Evolutionary conservation across 2,329 filamentous ascomycete genomes (phyloP), one percentile per base, ranked within the genome.

Genomic region (Calonectria ilicicola): DNA sequence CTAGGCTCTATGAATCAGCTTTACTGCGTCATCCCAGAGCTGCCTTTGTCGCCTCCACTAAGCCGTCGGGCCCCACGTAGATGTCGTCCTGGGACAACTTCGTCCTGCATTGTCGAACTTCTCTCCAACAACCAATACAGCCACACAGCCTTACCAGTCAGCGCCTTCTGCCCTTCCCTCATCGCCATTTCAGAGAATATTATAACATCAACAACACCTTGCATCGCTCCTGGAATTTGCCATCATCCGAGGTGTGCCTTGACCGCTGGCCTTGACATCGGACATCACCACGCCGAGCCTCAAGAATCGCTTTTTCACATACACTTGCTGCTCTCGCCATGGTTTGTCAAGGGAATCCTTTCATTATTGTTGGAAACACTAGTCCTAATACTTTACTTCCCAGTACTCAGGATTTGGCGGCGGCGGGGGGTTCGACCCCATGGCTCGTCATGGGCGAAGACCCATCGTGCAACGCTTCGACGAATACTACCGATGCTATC

Each of bases 401-500:
- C 32, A 79, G 77, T 78, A 86, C 82, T 81, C 86, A 38, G 83
- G 83, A 69, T 85, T 82, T 73, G 85, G 84, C 72, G 83, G 83
- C 65, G 85, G 84, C 72, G 82, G 83, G 64, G 85, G 82, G 58
- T 87, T 86, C 76, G 87, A 89, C 78, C 84, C 86, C 80, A 86
- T 89, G 84, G 86, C 86, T 44, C 84, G 83, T 70, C 79, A 81
- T 67, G 84, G 85, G 70, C 87, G 89, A 72, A 85, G 88, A 66
- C 84, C 88, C 83, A 80, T 88, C 85, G 78, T 87, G 66, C 94
- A 95, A 79, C 94, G 96, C 73, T 99, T 99, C 87, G 96, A 99
- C 84, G 97, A 99, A 85, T 98, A 98, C 87, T 98, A 98, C 86
- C 93, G 97, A 80, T 98, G 96, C 88, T 99, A 98, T 82, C 97